phyloP scores from a whole-genome alignment of 805 yeast species.

The Dipodascus geniculatus region DNA sequence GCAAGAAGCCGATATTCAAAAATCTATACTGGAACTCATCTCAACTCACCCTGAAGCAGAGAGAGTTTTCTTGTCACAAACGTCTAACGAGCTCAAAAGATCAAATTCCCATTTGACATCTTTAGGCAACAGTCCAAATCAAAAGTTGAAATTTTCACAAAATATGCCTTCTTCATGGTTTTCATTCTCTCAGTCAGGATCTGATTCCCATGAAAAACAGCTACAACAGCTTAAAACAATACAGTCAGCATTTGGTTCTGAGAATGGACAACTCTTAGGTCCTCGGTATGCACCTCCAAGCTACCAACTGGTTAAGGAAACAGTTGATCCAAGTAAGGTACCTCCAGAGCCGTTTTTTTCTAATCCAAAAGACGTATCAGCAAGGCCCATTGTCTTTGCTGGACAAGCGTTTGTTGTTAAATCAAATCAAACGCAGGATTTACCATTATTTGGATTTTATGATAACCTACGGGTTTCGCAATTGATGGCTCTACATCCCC shows the following conservation, averaged over 20 bases:
- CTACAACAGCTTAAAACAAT: neutral
- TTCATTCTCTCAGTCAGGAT: neutral
- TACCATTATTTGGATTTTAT: slow-evolving; percentile 22
- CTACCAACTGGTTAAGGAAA: neutral
- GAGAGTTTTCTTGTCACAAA: neutral
- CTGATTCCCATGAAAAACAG: neutral
- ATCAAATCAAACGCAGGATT: slow-evolving; percentile 27
- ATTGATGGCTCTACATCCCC: neutral
- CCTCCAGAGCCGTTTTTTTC: slow-evolving; percentile 57
- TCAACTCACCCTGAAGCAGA: neutral
- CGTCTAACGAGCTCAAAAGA: neutral
- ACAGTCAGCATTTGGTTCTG: neutral
- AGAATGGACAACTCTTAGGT: neutral
- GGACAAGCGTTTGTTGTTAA: slow-evolving; percentile 46
- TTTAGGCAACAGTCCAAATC: neutral
- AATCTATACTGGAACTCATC: neutral
- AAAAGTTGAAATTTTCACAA: neutral
- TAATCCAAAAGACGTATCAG: slow-evolving; percentile 38
- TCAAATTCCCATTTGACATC: neutral
- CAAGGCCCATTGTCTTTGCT: slow-evolving; percentile 49
- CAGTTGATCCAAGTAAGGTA: slow-evolving; percentile 32
- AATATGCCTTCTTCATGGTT: neutral
- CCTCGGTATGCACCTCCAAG: neutral
- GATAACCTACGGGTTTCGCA: slow-evolving; percentile 5
- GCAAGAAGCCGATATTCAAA: neutral